Evolutionary conservation across 2,329 filamentous ascomycete species (phyloP).

Genomic region (Neofusicoccum sp.): DNA sequence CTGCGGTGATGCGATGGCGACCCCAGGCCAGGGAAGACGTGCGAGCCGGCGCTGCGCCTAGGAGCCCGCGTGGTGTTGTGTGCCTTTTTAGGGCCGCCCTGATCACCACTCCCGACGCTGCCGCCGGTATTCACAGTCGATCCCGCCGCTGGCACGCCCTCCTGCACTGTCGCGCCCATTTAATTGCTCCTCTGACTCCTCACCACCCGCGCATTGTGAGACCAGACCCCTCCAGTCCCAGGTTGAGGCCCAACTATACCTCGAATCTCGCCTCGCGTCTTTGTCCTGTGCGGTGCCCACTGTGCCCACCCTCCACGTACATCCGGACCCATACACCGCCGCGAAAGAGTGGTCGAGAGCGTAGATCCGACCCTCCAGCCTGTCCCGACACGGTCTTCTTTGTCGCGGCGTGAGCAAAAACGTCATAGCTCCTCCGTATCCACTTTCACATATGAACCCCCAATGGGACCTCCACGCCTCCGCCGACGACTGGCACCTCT

Average conservation of each 20-base stretch:
- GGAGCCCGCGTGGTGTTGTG: neutral
- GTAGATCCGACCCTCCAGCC: constrained; percentile 14
- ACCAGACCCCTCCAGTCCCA: neutral
- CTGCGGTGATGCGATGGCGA: neutral
- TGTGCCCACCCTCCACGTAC: constrained; percentile 16
- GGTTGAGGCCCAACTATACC: constrained; percentile 17
- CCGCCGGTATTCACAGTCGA: constrained; percentile 7
- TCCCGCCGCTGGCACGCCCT: constrained; percentile 12
- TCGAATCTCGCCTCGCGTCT: constrained; percentile 8
- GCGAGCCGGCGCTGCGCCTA: too few relatives aligned
- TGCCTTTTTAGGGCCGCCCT: constrained; percentile 13
- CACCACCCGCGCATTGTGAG: constrained; percentile 16
- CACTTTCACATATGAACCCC: constrained; percentile 19
- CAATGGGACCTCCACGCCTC: constrained; percentile 16
- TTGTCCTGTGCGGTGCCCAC: constrained; percentile 14
- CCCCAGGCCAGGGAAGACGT: neutral
- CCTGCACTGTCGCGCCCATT: neutral
- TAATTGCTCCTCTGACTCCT: constrained; percentile 8
- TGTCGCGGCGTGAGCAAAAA: neutral
- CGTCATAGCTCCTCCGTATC: constrained; percentile 18
- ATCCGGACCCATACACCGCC: constrained; percentile 13
- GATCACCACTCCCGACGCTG: constrained; percentile 9
- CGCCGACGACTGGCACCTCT: constrained; percentile 15
- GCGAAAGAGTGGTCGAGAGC: constrained; percentile 10
- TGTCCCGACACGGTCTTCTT: constrained; percentile 4